phyloP scores from a whole-genome alignment of 2,329 filamentous ascomycete genomes.

The Chalara sp. region DNA sequence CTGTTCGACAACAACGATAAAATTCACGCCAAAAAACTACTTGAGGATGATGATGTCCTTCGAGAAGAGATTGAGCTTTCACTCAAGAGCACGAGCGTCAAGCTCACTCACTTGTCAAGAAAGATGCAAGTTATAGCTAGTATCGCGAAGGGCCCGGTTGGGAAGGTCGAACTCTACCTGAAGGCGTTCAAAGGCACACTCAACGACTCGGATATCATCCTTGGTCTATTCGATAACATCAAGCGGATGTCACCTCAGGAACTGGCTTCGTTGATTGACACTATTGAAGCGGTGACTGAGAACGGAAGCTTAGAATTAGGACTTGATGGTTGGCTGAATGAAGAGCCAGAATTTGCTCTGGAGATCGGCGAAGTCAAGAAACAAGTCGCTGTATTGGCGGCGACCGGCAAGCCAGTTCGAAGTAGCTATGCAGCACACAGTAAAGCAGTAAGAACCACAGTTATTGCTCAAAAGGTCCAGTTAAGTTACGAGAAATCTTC shows the following conservation, averaged over 20 bases:
- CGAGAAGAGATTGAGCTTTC: constrained; percentile 33
- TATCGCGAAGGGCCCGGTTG: constrained; percentile 8
- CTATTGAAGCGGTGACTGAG: constrained; percentile 29
- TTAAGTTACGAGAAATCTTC: constrained; percentile 68
- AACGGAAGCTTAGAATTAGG: constrained; percentile 17
- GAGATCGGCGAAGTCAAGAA: constrained; percentile 29
- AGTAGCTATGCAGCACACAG: constrained; percentile 70
- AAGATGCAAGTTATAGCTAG: constrained; percentile 39
- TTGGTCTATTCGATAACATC: constrained; percentile 37
- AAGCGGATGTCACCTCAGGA: constrained; percentile 52
- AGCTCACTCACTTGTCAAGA: constrained; percentile 38
- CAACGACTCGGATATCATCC: constrained; percentile 46
- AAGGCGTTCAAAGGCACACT: constrained; percentile 48
- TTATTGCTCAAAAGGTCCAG: constrained; percentile 76
- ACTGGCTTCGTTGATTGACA: constrained; percentile 34
- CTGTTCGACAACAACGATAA: constrained; percentile 43
- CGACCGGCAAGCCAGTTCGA: constrained; percentile 47
- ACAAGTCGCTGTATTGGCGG: constrained; percentile 40
- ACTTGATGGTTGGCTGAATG: constrained; percentile 23
- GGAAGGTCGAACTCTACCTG: constrained; percentile 48
- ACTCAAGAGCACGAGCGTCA: constrained; percentile 30
- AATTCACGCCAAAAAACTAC: constrained; percentile 40
- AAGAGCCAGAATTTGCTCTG: constrained; percentile 15
- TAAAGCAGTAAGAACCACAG: constrained; percentile 66
- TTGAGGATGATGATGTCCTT: constrained; percentile 55